Conservation (phyloP, 164 flowering plant species). For the Protea cynaroides region DNA sequence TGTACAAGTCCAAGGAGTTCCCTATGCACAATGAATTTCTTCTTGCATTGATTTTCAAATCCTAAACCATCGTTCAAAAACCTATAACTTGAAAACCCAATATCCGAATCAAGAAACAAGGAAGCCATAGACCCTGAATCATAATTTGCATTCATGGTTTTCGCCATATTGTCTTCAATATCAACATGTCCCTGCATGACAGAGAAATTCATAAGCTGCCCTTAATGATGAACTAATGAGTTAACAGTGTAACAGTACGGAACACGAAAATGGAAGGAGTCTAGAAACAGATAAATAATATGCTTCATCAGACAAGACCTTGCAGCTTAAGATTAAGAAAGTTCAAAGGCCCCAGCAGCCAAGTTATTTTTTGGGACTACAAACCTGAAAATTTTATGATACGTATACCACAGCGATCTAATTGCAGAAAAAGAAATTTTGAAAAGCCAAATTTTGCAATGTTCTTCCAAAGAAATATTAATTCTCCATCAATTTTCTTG, state of each 20-base stretch:
- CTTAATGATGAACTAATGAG: background rate
- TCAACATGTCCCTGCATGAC: constrained; percentile 16
- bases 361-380: too few relatives aligned
- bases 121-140: background rate
- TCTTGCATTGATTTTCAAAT: constrained; percentile 8
- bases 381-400: too few relatives aligned
- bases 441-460: too few relatives aligned
- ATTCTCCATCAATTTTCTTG: too few relatives aligned
- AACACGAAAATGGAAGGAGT: too few relatives aligned
- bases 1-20: constrained; percentile 6
- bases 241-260: background rate
- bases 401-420: too few relatives aligned
- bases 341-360: too few relatives aligned
- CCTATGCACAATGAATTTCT: constrained; percentile 3
- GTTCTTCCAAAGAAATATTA: too few relatives aligned
- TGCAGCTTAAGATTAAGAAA: too few relatives aligned
- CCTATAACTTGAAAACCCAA: constrained; percentile 3
- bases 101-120: constrained; percentile 9
- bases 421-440: too few relatives aligned
- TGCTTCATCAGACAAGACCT: too few relatives aligned
- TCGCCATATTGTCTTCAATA: constrained; percentile 10
- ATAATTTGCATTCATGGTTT: constrained; percentile 9
- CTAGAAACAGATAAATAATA: too few relatives aligned
- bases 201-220: background rate
- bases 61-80: constrained; percentile 7